Conservation (phyloP, 2,329 filamentous ascomycete genomes). For the Penicillium oxalicum region DNA sequence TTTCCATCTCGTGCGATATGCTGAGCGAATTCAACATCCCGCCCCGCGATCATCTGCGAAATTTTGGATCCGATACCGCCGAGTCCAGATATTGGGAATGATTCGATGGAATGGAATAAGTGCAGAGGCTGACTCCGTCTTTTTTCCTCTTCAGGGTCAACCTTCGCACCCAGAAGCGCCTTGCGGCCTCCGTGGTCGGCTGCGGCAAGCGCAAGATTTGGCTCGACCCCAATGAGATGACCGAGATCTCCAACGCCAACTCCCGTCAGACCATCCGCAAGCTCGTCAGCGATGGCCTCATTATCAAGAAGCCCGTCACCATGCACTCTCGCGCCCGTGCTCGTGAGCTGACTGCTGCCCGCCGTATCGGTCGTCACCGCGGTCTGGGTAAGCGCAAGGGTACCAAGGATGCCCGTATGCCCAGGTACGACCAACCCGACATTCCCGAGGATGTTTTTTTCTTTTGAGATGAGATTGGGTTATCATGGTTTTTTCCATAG, state of each 20-base stretch:
- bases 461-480: too few relatives aligned
- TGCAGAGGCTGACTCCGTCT: constrained; percentile 29
- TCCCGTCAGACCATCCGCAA: constrained; percentile 99
- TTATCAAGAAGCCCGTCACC: constrained; percentile 99
- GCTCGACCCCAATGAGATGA: constrained; percentile 99
- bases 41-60: neutral
- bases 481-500: neutral
- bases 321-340: constrained; percentile 98
- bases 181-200: constrained; percentile 96
- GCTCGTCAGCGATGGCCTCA: constrained; percentile 98
- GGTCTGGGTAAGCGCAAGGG: constrained; percentile 99
- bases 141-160: constrained; percentile 71
- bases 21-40: constrained; percentile 11
- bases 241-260: constrained; percentile 99
- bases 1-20: constrained; percentile 25
- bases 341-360: constrained; percentile 87
- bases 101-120: constrained; percentile 17
- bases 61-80: neutral
- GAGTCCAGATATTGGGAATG: constrained; percentile 7
- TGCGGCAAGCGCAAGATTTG: constrained; percentile 99
- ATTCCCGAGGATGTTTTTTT: neutral
- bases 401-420: constrained; percentile 99
- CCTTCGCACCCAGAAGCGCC: constrained; percentile 99
- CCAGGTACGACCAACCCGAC: constrained; percentile 59
- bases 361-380: constrained; percentile 93